phyloP scores from a whole-genome alignment of 1,284 basidiomycete species.

The Ceratobasidium theobromae region DNA sequence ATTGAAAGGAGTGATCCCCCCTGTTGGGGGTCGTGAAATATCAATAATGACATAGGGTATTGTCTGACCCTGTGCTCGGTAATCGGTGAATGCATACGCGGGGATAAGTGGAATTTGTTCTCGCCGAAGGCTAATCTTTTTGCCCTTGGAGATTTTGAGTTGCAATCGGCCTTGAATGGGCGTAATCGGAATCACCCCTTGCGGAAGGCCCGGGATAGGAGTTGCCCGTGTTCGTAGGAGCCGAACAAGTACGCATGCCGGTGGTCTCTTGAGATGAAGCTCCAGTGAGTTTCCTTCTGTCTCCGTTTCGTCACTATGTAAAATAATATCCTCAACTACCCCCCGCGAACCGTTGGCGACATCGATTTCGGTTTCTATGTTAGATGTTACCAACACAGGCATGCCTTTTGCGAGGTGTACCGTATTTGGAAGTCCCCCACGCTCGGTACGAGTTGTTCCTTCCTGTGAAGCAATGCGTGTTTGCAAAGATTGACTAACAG shows the following conservation, averaged over 20 bases:
- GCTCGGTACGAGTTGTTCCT: too few relatives aligned
- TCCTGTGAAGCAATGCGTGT: too few relatives aligned
- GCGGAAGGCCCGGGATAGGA: slow-evolving; percentile 39
- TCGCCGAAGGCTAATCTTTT: too few relatives aligned
- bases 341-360: not conserved
- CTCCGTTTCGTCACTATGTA: not conserved
- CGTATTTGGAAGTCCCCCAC: slow-evolving; percentile 1
- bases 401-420: not conserved
- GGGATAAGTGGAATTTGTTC: slow-evolving; percentile 42
- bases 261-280: slow-evolving; percentile 40
- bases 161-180: too few relatives aligned
- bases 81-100: slow-evolving; percentile 46
- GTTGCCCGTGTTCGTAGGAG: slow-evolving; percentile 39
- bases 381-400: slow-evolving; percentile 32
- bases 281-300: not conserved
- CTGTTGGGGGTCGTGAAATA: slow-evolving; percentile 41
- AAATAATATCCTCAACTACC: not conserved
- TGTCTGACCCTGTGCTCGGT: slow-evolving; percentile 44
- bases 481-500: slow-evolving; percentile 36
- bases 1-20: slow-evolving; percentile 41
- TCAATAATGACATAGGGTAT: slow-evolving; percentile 42
- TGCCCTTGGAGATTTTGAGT: too few relatives aligned
- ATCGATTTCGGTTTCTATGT: slow-evolving; percentile 32
- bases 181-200: slow-evolving; percentile 41
- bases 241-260: slow-evolving; percentile 45